Base-by-base conservation (phyloP, 176 grass and related monocot genomes). In the Carex parvula region DNA sequence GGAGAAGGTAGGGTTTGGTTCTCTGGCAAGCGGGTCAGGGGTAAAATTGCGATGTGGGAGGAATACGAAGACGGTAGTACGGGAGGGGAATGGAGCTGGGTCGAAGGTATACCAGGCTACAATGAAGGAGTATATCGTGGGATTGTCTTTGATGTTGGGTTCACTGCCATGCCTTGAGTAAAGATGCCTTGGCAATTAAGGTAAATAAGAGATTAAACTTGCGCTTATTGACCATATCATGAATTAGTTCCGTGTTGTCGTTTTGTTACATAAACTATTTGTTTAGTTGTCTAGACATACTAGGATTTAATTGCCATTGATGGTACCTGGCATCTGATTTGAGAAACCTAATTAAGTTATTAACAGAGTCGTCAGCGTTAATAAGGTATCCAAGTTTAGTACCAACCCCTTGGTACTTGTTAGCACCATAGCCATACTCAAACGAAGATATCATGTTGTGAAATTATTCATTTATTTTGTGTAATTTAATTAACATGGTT, bases 1-100 rank as follows among this genome's bases (percentile, higher is more conserved):
- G 97, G 97, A 41, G 90, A 99, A 60, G 97, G 97, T 1, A 99
- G 89, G 84, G 97, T 99, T 16, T 99, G 97, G 93, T 99, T 99
- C 30, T 92, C 93, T 1, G 97, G 97, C 12, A 99, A 93, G 88
- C 87, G 91, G 3, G 93, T 99, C 0, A 89, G 87, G 2, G 97
- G 97, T 20, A 93, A 96, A 81, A 87, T 99, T 16, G 97, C 91
- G 0, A 94, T 96, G 97, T 99, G 97, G 97, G 97, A 99, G 78
- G 97, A 99, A 64, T 93, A 89, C 3, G 90, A 91, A 24, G 79
- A 58, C 29, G 79, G 79, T 8, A 84, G 30, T 64, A 86, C 63
- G 29, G 81, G 85, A 42, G 91, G 97, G 53, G 79, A 83, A 12
- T 96, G 97, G 97, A 92, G 89, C 80, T 99, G 97, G 97, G 87